A percentile compares a stretch with the other conserved stretches of the same genome.
These are phyloP conservation scores for Aspergillus wentii DNA, from an alignment of 495 filamentous ascomycete species.

Conservation along the genomic window DNA sequence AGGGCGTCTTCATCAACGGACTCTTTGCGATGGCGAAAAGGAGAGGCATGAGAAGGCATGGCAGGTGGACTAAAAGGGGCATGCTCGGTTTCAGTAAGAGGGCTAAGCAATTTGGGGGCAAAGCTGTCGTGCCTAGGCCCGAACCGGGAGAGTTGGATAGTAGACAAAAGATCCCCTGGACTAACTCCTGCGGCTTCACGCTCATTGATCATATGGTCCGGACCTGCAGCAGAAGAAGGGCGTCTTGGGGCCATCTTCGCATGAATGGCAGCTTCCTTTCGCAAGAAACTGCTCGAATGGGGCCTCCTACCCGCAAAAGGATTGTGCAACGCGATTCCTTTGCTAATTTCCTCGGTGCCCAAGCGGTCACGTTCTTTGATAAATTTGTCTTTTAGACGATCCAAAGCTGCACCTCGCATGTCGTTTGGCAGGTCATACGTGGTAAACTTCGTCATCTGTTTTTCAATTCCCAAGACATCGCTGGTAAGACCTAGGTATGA, in stretches of 20 bases:
- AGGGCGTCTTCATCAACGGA: constrained; percentile 77
- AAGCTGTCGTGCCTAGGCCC: constrained; percentile 34
- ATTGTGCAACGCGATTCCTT: constrained; percentile 96
- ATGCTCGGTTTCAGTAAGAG: constrained; percentile 53
- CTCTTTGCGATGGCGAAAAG: constrained; percentile 61
- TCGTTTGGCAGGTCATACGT: constrained; percentile 89
- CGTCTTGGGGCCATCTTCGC: constrained; percentile 41
- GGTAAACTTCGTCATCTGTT: constrained; percentile 87
- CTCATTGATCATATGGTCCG: constrained; percentile 13
- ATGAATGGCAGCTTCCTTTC: constrained; percentile 79
- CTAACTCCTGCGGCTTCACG: constrained; percentile 43
- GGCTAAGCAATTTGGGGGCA: constrained; percentile 39
- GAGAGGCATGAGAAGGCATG: constrained; percentile 30
- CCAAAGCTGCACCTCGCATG: constrained; percentile 76
- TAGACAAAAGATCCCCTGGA: constrained; percentile 76
- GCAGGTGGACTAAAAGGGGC: constrained; percentile 49
- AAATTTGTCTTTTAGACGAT: constrained; percentile 91
- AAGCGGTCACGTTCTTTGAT: constrained; percentile 78
- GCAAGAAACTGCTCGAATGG: constrained; percentile 66
- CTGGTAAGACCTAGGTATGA: constrained; percentile 87
- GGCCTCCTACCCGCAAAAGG: constrained; percentile 59
- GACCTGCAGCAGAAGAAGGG: constrained; percentile 13
- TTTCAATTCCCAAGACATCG: constrained; percentile 87
- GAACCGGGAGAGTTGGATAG: constrained; percentile 67
- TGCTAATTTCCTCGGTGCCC: constrained; percentile 76